Evolutionary conservation across 176 grass and related monocot genomes (phyloP).

Genomic region (Raddia guianensis): DNA sequence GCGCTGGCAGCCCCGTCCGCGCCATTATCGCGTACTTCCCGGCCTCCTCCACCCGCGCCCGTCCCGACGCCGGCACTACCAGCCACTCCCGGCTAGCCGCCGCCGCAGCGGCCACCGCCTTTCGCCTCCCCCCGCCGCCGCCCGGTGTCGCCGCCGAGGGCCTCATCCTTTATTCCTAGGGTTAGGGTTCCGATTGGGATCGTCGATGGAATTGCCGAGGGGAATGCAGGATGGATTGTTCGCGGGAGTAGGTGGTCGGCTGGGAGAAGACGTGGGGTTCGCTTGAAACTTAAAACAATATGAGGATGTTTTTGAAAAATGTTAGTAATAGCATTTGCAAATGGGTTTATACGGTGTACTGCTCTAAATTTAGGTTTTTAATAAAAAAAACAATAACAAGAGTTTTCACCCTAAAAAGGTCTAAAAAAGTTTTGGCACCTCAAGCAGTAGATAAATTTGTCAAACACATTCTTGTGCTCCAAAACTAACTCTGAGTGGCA

Average conservation of each 20-base stretch:
- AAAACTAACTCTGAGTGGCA: no score
- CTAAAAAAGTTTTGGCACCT: no score
- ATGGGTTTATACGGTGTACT: no score
- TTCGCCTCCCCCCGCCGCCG: conserved; percentile 50
- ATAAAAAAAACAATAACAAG: no score
- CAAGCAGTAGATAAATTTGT: no score
- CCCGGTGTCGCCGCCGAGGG: conserved; percentile 23
- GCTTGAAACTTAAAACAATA: neutral
- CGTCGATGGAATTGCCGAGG: conserved; percentile 20
- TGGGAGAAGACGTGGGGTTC: neutral
- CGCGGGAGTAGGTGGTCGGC: conserved; percentile 23
- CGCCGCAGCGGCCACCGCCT: conserved; percentile 51
- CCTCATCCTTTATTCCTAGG: conserved; percentile 34
- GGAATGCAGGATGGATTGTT: conserved; percentile 9
- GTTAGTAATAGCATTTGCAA: neutral
- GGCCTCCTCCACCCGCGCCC: conserved; percentile 66
- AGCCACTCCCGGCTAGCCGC: conserved; percentile 82
- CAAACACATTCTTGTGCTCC: no score
- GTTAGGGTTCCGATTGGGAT: conserved; percentile 27
- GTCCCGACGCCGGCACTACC: conserved; percentile 66
- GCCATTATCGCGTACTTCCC: conserved; percentile 90
- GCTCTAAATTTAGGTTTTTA: no score
- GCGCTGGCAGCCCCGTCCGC: conserved; percentile 78
- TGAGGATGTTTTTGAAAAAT: neutral
- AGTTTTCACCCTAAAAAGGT: no score